Evolutionary conservation across 805 yeast genomes (phyloP).

Genomic region (Hanseniaspora pseudoguilliermondii): DNA sequence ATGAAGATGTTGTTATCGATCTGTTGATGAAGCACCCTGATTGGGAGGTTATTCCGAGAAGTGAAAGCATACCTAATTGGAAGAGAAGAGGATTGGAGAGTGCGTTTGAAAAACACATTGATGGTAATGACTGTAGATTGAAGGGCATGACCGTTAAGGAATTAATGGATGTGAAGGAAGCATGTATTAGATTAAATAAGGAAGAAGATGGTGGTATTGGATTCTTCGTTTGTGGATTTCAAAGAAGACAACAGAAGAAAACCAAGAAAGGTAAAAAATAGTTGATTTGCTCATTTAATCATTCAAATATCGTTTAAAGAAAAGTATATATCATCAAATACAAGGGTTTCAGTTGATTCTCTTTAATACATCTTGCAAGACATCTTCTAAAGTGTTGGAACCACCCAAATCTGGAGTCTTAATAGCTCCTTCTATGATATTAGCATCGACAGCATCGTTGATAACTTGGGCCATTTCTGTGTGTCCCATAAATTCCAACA

Average conservation of each 20-base stretch:
- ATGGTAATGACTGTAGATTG: constrained; percentile 21
- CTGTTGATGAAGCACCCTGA: constrained; percentile 54
- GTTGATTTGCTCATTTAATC: not conserved
- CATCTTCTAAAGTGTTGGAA: constrained; percentile 70
- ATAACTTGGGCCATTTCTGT: constrained; percentile 81
- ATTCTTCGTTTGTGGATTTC: constrained; percentile 88
- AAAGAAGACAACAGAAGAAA: constrained; percentile 28
- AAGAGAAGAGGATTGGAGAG: constrained; percentile 64
- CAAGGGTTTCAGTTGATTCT: constrained; percentile 2
- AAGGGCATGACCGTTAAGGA: constrained; percentile 19
- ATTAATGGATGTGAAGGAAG: constrained; percentile 55
- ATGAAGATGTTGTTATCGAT: constrained; percentile 80
- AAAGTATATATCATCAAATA: constrained; percentile 5
- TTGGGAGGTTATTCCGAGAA: constrained; percentile 56
- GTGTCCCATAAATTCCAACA: constrained; percentile 94
- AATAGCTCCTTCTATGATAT: constrained; percentile 58
- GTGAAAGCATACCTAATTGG: constrained; percentile 71
- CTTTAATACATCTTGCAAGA: constrained; percentile 64
- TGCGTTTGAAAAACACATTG: constrained; percentile 46
- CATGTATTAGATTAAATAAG: constrained; percentile 77
- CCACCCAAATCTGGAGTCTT: constrained; percentile 97
- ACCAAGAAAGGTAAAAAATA: not conserved
- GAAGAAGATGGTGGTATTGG: constrained; percentile 97
- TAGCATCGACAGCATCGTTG: constrained; percentile 88
- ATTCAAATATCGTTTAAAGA: not conserved